phyloP scores from a whole-genome alignment of 2,329 filamentous ascomycete species.

The Cladobotryum protrusum region DNA sequence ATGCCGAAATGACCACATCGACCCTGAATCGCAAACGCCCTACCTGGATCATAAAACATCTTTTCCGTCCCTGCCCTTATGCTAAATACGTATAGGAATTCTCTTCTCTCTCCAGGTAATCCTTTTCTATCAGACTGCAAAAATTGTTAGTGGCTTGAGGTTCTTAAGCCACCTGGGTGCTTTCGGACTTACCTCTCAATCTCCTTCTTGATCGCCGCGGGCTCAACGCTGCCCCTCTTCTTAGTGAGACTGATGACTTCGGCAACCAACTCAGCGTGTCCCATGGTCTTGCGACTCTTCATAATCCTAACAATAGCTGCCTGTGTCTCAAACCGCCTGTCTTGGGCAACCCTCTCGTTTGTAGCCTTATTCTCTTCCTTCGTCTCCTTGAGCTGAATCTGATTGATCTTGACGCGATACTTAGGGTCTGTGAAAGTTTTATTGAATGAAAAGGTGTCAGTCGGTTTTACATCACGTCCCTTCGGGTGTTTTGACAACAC shows the following conservation, averaged over 20 bases:
- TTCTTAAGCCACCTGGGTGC: background rate
- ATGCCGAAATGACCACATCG: too few species aligned
- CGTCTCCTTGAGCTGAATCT: slow-evolving; percentile 95
- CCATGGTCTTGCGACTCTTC: slow-evolving; percentile 86
- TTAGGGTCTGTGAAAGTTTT: slow-evolving; percentile 69
- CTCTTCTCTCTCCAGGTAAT: slow-evolving; percentile 79
- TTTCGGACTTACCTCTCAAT: slow-evolving; percentile 73
- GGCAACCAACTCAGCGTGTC: slow-evolving; percentile 77
- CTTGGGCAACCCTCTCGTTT: slow-evolving; percentile 80
- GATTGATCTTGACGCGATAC: slow-evolving; percentile 95
- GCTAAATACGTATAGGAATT: slow-evolving; percentile 66
- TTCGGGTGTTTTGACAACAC: slow-evolving; percentile 82
- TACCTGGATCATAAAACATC: too few species aligned
- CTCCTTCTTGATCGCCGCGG: slow-evolving; percentile 88
- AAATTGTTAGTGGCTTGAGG: slow-evolving; percentile 3
- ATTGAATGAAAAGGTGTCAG: slow-evolving; percentile 84
- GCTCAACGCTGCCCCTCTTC: slow-evolving; percentile 77
- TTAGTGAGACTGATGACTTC: slow-evolving; percentile 91
- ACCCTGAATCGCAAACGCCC: too few species aligned
- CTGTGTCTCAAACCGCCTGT: slow-evolving; percentile 93
- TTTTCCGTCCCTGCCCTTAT: slow-evolving; percentile 27
- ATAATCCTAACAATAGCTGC: slow-evolving; percentile 95
- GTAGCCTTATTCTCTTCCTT: slow-evolving; percentile 92
- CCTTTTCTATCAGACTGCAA: slow-evolving; percentile 80
- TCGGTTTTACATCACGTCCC: slow-evolving; percentile 68